Conservation (phyloP, 2,329 filamentous ascomycete genomes). For the Ceratocystis ficicola region DNA sequence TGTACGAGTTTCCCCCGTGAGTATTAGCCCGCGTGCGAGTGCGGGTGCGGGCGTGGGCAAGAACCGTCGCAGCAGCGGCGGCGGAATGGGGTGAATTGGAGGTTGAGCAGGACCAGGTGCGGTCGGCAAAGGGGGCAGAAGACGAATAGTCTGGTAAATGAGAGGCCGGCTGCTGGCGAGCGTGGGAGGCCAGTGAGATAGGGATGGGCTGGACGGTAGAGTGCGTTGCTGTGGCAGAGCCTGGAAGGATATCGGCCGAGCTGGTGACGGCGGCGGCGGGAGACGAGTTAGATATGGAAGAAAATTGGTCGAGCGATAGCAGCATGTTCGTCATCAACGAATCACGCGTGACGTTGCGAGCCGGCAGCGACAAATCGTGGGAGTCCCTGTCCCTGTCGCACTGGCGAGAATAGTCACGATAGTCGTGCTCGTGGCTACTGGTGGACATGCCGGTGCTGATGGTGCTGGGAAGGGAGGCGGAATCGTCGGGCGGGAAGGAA, state of each 20-base stretch:
- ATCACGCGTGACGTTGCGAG: constrained; percentile 66
- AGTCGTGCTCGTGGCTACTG: constrained; percentile 28
- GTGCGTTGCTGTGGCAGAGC: constrained; percentile 22
- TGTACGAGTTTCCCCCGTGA: constrained; percentile 44
- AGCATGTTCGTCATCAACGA: constrained; percentile 95
- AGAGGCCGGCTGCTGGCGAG: constrained; percentile 14
- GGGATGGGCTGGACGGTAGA: constrained; percentile 24
- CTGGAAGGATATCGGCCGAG: constrained; percentile 14
- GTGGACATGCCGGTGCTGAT: constrained; percentile 28
- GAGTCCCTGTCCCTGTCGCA: constrained; percentile 52
- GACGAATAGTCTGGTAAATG: background rate
- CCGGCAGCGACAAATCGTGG: constrained; percentile 74
- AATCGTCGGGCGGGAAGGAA: constrained; percentile 13
- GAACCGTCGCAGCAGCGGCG: constrained; percentile 13
- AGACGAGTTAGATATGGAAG: constrained; percentile 35
- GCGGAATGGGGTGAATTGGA: constrained; percentile 14
- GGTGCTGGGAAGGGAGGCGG: constrained; percentile 16
- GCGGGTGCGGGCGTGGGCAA: constrained; percentile 18
- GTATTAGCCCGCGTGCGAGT: constrained; percentile 27
- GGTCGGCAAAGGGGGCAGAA: constrained; percentile 21
- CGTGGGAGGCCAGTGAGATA: constrained; percentile 13
- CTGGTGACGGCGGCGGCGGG: constrained; percentile 29
- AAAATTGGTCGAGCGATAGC: constrained; percentile 74
- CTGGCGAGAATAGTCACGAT: constrained; percentile 21
- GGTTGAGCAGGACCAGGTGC: constrained; percentile 22